Evolutionary conservation across 2,329 filamentous ascomycete species (phyloP), one percentile per base, ranked within the genome.

Genomic region (Colletotrichum higginsianum): DNA sequence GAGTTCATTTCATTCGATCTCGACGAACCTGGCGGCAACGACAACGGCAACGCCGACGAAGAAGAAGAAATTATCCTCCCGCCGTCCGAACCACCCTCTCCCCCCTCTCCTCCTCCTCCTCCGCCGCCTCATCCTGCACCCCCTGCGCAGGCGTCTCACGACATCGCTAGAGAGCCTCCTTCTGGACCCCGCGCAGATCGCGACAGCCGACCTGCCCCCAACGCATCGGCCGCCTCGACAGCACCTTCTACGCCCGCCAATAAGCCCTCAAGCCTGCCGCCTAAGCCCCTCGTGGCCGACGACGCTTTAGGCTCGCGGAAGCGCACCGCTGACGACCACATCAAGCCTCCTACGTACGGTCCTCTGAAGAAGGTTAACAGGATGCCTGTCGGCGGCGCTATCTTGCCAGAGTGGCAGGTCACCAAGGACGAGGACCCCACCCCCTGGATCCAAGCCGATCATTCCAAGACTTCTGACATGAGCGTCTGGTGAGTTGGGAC

Each of bases 1-100:
- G 96, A 99, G 75, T 98, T 98, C 79, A 98, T 99, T 66, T 97
- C 96, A 0, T 93, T 96, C 71, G 93, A 91, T 75, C 86, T 93
- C 55, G 88, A 88, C 57, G 60, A 50, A 40, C 46, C 60, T 4
- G 65, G 53, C 2, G 89, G 92, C 65, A 87, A 88, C 35, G 86
- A 88, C 50, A 87, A 88, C 35, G 86, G 88, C 50, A 84, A 84
- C 1, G 77, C 79, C 5, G 75, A 76, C 5, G 75, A 76, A 23
- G 79, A 82, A 7, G 75, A 76, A 0, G 77, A 77, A 49, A 66
- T 71, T 44, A 71, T 71, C n/a, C 49, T 71, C 5, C 70, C 75
- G 38, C 69, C 73, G 44, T 68, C 68, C 46, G 49, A 60, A 9
- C 50, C 68, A n/a, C 68, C 68, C 1, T 63, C 68, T 7, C 68